Percentiles rank a stretch among this genome's conserved stretches.
These are phyloP conservation scores for Patellifolia procumbens DNA, from an alignment of 179 eudicot genomes.

Conservation along the genomic window DNA sequence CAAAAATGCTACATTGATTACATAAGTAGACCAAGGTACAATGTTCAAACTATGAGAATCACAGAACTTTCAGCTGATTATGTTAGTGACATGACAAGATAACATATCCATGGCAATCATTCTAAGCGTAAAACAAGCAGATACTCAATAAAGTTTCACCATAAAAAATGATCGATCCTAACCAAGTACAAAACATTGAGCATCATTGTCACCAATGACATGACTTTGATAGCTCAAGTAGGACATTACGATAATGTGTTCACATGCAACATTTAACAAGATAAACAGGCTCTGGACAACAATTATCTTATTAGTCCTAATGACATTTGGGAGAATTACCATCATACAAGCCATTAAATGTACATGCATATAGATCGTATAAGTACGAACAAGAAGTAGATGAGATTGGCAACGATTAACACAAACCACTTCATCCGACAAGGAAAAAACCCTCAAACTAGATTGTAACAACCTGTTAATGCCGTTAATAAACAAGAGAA, in stretches of 20 bases:
- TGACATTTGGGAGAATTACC: neutral
- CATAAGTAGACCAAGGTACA: constrained; percentile 1
- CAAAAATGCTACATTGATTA: neutral
- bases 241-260: neutral
- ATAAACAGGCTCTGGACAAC: neutral
- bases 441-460: neutral
- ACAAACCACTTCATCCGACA: neutral
- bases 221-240: neutral
- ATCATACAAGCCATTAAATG: neutral
- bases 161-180: neutral
- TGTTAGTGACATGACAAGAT: neutral
- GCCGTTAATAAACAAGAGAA: neutral
- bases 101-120: neutral
- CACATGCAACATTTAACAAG: neutral
- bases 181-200: neutral
- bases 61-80: neutral
- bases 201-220: neutral
- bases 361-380: neutral
- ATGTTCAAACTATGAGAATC: no score
- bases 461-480: neutral
- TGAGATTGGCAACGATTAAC: neutral
- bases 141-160: neutral
- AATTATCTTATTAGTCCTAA: neutral
- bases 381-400: neutral
- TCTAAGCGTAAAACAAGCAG: neutral